Evolutionary conservation across 2,329 filamentous ascomycete genomes (phyloP), one percentile per base, ranked within the genome.

Genomic region (Thelonectria blattea): DNA sequence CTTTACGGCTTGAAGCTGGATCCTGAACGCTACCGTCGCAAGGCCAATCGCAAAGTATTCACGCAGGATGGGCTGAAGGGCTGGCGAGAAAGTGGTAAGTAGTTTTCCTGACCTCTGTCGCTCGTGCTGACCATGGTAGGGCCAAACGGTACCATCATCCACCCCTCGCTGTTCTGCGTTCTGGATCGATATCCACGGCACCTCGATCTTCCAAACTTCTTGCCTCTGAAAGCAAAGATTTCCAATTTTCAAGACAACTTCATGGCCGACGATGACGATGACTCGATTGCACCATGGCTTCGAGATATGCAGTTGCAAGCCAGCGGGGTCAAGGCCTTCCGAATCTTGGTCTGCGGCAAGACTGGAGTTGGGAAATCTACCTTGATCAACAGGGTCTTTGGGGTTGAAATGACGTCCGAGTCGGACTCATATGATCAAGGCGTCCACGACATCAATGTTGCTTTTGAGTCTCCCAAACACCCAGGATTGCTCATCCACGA

Each of bases 311-410:
- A 70, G 1, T 49, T 70, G 1, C 53, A 68, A 47, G 68, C 65
- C 11, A 70, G 68, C 34, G 65, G 65, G 1, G 68, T 70, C 2
- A 70, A 68, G 18, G 68, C 68, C 7, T 70, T 70, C 11, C 60
- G 68, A 46, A 70, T 70, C 1, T 17, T 70, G 1, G 68, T 70
- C 0, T 70, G 68, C 1, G 68, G 68, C 2, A 70, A 70, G 27
- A 70, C 68, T 3, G 68, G 68, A 0, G 68, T 70, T 0, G 68
- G 68, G 0, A 70, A 70, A 3, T 70, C 68, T n/a, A 70, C 68
- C 0, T 22, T 70, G n/a, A 70, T 70, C 43, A 70, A 70, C 51
- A 70, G 68, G 14, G 68, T 70, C 3, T 70, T 70, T 49, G 68
- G 68, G 1, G 68, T 70, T 20, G 68, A 70, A 24, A 67, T 70